Base-by-base conservation (phyloP, 148 eudicot genomes). In the Amaranthus cruentus region DNA sequence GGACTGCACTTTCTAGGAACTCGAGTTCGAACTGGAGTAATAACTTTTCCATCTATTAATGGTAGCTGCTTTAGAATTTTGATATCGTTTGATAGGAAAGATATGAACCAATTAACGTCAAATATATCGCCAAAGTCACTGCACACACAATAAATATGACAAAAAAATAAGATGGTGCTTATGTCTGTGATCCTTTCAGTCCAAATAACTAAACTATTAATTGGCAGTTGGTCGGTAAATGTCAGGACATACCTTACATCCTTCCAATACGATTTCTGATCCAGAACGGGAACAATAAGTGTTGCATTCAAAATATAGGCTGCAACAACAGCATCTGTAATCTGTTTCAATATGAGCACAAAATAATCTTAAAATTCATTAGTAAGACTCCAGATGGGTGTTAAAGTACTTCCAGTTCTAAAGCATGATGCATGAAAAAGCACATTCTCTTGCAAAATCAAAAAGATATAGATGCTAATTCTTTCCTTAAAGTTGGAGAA, bases 221-320 rank as follows among this genome's bases (percentile, higher is more conserved):
- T 43, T 49, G 43, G 44, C 65, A 51, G 10, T 14, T 59, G 21
- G 56, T 60, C 13, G 0, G 42, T 15, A 47, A 18, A 18, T 13
- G 42, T 21, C n/a, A 28, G 76, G 51, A 69, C 85, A 57, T 78
- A 92, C 97, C 98, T 90, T 48, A 83, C 73, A 77, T 92, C 97
- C 83, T 90, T 87, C 97, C 97, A 92, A 75, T 84, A 92, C 57
- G 97, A 92, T 55, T 82, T 81, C 67, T 90, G 93, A 81, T 92
- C 97, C 70, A 92, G 75, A 79, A 79, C 81, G 15, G 97, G 97
- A 71, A 90, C 87, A 55, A 92, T 84, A 57, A 92, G 90, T 54
- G 97, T 88, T 44, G 97, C 96, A 72, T 92, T 92, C 79, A 92
- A 72, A 50, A 90, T 86, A 68, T 87, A 84, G 52, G 97, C 97